Conservation (phyloP, 1,284 basidiomycete species). For the Dichomitus squalens region DNA sequence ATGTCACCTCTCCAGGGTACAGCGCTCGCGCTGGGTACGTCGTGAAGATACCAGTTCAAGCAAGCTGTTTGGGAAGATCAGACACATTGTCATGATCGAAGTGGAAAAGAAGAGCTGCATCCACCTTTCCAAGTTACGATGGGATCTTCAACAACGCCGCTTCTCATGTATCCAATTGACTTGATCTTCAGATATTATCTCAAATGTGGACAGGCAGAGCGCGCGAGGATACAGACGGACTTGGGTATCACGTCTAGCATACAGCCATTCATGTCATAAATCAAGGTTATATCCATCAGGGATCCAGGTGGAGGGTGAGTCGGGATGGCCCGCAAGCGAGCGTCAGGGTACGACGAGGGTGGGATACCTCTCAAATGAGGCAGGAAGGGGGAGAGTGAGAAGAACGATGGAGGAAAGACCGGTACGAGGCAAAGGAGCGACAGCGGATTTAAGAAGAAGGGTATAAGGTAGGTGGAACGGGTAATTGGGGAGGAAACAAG, state of each 20-base stretch:
- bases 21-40: too few species aligned
- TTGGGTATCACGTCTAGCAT: constrained; percentile 25
- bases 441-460: constrained; percentile 26
- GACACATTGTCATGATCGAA: too few species aligned
- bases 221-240: neutral
- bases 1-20: too few species aligned
- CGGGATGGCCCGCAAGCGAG: neutral
- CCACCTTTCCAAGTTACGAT: too few species aligned
- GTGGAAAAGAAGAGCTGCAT: too few species aligned
- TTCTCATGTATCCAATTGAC: too few species aligned
- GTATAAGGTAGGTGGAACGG: constrained; percentile 26
- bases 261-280: constrained; percentile 22
- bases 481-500: constrained; percentile 9
- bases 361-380: neutral
- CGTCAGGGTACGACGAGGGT: constrained; percentile 1
- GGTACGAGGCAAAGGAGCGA: constrained; percentile 25
- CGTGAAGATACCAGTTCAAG: too few species aligned
- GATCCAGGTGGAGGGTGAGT: neutral
- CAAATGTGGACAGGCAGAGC: too few species aligned
- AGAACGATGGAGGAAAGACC: neutral
- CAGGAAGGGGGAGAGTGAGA: neutral
- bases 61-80: too few species aligned
- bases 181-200: too few species aligned
- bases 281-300: constrained; percentile 19
- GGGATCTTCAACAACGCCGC: too few species aligned